Evolutionary conservation across 2,329 filamentous ascomycete species (phyloP).

Genomic region (Xylaria sp.): DNA sequence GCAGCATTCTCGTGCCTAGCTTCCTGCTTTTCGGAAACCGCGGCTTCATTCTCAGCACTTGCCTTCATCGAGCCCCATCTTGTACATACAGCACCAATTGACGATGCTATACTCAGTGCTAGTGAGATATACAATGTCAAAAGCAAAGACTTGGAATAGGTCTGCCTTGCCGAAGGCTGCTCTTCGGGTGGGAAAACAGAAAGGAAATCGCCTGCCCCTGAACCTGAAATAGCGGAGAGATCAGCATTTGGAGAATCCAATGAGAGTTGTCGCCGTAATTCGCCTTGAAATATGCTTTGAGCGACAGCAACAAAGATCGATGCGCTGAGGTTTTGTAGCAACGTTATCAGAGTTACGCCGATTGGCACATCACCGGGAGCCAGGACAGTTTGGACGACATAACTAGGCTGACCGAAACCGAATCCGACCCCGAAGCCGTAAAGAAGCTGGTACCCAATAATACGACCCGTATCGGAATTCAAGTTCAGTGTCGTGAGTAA

Average conservation of each 20-base stretch:
- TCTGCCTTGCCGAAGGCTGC: neutral
- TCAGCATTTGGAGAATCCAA: neutral
- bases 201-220: neutral
- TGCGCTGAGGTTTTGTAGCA: slow-evolving; percentile 31
- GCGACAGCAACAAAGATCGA: slow-evolving; percentile 29
- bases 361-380: slow-evolving; percentile 25
- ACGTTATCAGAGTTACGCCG: slow-evolving; percentile 25
- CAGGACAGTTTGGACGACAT: slow-evolving; percentile 30
- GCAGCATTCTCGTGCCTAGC: too few species aligned
- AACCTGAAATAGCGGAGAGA: neutral
- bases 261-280: slow-evolving; percentile 10
- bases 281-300: slow-evolving; percentile 28
- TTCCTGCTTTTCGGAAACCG: neutral
- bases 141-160: neutral
- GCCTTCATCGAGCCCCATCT: neutral
- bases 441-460: slow-evolving; percentile 26
- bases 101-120: neutral
- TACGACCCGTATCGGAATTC: slow-evolving; percentile 9
- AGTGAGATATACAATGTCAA: neutral
- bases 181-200: neutral
- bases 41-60: neutral
- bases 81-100: neutral
- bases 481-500: slow-evolving; percentile 24
- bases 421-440: slow-evolving; percentile 31
- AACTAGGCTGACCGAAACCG: slow-evolving; percentile 29